Base-by-base conservation (phyloP, 768 basidiomycete genomes). In the Cystobasidium onofrii region DNA sequence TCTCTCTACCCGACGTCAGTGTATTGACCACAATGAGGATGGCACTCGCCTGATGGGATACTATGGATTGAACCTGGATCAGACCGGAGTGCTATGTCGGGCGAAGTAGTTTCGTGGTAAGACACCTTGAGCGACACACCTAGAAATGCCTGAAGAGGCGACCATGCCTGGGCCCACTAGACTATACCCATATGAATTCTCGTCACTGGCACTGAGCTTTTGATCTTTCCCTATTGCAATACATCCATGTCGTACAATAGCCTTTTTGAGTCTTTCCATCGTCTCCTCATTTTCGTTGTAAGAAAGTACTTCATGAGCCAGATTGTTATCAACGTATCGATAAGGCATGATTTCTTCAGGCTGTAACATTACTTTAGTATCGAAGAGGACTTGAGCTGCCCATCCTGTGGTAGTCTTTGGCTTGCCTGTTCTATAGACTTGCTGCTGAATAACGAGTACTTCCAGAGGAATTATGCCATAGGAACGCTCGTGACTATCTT, bases 391-490 rank as follows among this genome's bases (percentile, higher is more conserved):
- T 36, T 4, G 33, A 13, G 52, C 69, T 31, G 69, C 29, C 69
- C 69, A 71, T 36, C 60, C 54, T 27, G 44, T 46, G 1, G 31
- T 31, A 17, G 33, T 44, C 54, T 71, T 71, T 15, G n/a, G 27
- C 20, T 60, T 55, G 23, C 55, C 52, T n/a, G 69, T 71, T 18
- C 55, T 29, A n/a, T 18, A 6, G n/a, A n/a, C 69, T 9, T 15
- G 61, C 69, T 71, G 69, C 41, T 71, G 69, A 33, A 71, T 60
- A 2, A 71, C 46, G 15, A 71, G 55, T 1, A 71, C 69, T 60
- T 71, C 69, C 1, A 60, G 54, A 4, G 69, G 69, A 31, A 71
- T 71, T 54, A 71, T 60, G 20, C 69, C 69, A 71, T 71, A 71
- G 18, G 69, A 71, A 1, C 69, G 52, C 46, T 71, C 69, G 10